Percentiles rank a stretch among this genome's conserved stretches.
phyloP scores from a whole-genome alignment of 2,329 filamentous ascomycete species.

The Dendryphion nanum region DNA sequence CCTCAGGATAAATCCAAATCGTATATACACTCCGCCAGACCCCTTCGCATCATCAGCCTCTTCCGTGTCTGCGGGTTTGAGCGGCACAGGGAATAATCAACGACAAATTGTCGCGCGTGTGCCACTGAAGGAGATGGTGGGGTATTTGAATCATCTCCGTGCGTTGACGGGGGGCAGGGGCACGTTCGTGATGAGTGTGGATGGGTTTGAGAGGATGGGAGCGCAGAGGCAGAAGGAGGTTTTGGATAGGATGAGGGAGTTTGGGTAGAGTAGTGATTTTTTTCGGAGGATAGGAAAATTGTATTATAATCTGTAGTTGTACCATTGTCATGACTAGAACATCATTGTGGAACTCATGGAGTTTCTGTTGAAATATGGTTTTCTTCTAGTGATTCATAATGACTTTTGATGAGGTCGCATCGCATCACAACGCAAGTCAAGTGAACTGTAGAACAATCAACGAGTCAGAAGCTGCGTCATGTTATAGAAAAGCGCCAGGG shows the following conservation, averaged over 20 bases:
- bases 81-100: slow-evolving; percentile 22
- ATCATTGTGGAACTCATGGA: too few relatives aligned
- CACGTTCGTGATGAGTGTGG: slow-evolving; percentile 72
- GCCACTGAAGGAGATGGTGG: slow-evolving; percentile 93
- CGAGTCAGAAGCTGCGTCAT: too few relatives aligned
- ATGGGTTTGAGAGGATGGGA: slow-evolving; percentile 68
- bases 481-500: too few relatives aligned
- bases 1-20: slow-evolving; percentile 62
- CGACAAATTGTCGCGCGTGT: slow-evolving; percentile 78
- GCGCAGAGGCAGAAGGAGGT: slow-evolving; percentile 59
- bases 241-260: slow-evolving; percentile 38
- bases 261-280: too few relatives aligned
- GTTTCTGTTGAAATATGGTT: too few relatives aligned
- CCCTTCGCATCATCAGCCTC: slow-evolving; percentile 59
- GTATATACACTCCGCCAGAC: slow-evolving; percentile 85
- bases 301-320: too few relatives aligned
- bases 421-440: too few relatives aligned
- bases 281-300: too few relatives aligned
- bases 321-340: too few relatives aligned
- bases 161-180: slow-evolving; percentile 84
- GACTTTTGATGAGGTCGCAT: too few relatives aligned
- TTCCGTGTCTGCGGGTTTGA: slow-evolving; percentile 21
- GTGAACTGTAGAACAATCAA: too few relatives aligned
- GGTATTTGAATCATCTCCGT: slow-evolving; percentile 84
- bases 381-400: too few relatives aligned